Base-by-base conservation (phyloP, 2,329 filamentous ascomycete genomes). In the Sclerotinia sclerotiorum region DNA sequence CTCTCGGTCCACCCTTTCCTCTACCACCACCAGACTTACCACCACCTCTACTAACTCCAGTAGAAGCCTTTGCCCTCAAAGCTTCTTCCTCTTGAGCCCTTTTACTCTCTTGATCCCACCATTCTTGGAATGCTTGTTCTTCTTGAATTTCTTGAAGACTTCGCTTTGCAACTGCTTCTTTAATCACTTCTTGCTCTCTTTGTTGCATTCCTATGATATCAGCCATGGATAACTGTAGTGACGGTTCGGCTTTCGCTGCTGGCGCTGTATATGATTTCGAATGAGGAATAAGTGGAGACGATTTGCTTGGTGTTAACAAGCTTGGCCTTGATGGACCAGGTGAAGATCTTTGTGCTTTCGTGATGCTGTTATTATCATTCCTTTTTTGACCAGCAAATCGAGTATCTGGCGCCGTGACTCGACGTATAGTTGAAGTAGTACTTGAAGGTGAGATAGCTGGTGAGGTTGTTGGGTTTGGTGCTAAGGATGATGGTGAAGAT, bases 71-170 rank as follows among this genome's bases (percentile, higher is more conserved):
- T 3, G 70, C 56, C 54, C 70, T 72, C 2, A 69, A 69, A 49
- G 73, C 74, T 65, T 76, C 76, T 58, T 76, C 74, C 67, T 77
- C 75, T 72, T 90, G 89, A 49, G 90, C 86, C 39, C 91, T 84
- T 69, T 85, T 84, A 74, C 89, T 93, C 79, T 97, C 94, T 71
- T 91, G 88, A 73, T 96, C 92, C 93, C 93, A 97, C 93, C 94
- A 97, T 77, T 96, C 89, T 77, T 97, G 92, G 77, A 99, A 99
- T 64, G 93, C 93, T 77, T 99, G 95, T 79, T 99, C 95, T 72
- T 95, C 88, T 78, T 99, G 95, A 69, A 99, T 99, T 71, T 98
- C 95, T 76, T 96, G 89, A 42, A 99, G 81, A 71, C 92, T 95
- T 68, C 94, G 87, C 80, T 97, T 97, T 2, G 93, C 92, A 15